These are phyloP conservation scores for Glycine tomentella DNA, from an alignment of 306 rosid genomes.

Conservation along the genomic window DNA sequence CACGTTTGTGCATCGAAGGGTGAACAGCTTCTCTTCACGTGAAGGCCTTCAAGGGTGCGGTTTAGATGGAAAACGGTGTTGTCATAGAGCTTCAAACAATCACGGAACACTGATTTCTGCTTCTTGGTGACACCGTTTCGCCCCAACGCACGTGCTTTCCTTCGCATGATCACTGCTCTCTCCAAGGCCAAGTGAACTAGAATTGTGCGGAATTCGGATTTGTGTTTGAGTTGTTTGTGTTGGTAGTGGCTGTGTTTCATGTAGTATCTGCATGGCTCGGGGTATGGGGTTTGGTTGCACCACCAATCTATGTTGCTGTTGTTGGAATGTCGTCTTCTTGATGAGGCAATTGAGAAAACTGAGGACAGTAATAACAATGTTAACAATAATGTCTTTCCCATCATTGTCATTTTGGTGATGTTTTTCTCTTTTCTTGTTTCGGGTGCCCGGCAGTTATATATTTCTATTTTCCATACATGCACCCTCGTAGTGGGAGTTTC, in stretches of 20 bases:
- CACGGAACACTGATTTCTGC: constrained; percentile 57
- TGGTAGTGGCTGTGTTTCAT: constrained; percentile 45
- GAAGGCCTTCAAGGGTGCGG: constrained; percentile 60
- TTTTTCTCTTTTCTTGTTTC: constrained; percentile 28
- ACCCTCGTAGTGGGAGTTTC: neutral
- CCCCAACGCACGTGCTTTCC: constrained; percentile 29
- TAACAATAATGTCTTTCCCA: constrained; percentile 28
- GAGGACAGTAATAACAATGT: constrained; percentile 46
- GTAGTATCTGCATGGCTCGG: constrained; percentile 67
- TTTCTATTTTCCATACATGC: constrained; percentile 21
- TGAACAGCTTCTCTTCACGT: constrained; percentile 43
- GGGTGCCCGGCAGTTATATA: constrained; percentile 43
- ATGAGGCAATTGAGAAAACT: constrained; percentile 50
- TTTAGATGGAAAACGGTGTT: constrained; percentile 69
- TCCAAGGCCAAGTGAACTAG: constrained; percentile 61
- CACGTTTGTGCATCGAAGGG: constrained; percentile 83
- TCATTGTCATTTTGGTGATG: constrained; percentile 43
- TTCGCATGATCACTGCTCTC: constrained; percentile 47
- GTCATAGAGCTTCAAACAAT: constrained; percentile 71
- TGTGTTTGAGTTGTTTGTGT: constrained; percentile 50
- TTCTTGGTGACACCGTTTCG: constrained; percentile 36
- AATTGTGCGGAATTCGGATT: constrained; percentile 56
- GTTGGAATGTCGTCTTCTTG: constrained; percentile 47
- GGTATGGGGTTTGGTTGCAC: constrained; percentile 89
- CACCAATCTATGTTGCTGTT: constrained; percentile 58